phyloP scores from a whole-genome alignment of 495 filamentous ascomycete genomes.

The Echria macrotheca region DNA sequence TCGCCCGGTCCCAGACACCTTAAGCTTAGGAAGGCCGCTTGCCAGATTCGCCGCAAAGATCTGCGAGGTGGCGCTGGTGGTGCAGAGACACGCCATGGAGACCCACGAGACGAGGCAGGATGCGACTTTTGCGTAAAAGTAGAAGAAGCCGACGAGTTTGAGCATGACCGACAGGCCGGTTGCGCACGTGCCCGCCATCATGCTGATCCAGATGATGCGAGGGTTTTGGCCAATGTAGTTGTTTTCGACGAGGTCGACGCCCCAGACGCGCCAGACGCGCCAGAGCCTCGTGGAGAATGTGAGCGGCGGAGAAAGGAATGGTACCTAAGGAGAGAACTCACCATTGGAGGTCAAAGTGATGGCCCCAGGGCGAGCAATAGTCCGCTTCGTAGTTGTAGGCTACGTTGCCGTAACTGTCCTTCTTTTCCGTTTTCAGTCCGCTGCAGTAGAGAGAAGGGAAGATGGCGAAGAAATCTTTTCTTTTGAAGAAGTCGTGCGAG shows the following conservation, averaged over 20 bases:
- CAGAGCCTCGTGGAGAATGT: constrained; percentile 1
- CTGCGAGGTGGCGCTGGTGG: neutral
- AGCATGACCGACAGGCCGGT: neutral
- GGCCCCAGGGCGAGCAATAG: constrained; percentile 11
- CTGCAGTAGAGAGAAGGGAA: constrained; percentile 12
- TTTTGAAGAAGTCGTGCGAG: constrained; percentile 5
- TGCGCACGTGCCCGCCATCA: neutral
- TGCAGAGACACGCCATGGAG: neutral
- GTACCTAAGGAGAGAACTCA: neutral
- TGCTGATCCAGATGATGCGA: constrained; percentile 1
- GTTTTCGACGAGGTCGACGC: constrained; percentile 3
- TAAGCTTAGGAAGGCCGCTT: neutral
- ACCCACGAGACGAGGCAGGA: neutral
- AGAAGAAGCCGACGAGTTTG: neutral
- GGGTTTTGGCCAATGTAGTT: constrained; percentile 5
- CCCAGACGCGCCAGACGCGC: constrained; percentile 9
- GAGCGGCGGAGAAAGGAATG: neutral
- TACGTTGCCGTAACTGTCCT: neutral
- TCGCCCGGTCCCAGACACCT: neutral
- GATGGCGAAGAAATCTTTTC: constrained; percentile 11
- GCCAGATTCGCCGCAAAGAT: neutral
- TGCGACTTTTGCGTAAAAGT: neutral
- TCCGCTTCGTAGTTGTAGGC: constrained; percentile 1
- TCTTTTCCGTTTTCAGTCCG: constrained; percentile 1
- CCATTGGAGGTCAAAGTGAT: constrained; percentile 11